Conservation (phyloP, 2,329 filamentous ascomycete genomes). For the Dothistroma pini region DNA sequence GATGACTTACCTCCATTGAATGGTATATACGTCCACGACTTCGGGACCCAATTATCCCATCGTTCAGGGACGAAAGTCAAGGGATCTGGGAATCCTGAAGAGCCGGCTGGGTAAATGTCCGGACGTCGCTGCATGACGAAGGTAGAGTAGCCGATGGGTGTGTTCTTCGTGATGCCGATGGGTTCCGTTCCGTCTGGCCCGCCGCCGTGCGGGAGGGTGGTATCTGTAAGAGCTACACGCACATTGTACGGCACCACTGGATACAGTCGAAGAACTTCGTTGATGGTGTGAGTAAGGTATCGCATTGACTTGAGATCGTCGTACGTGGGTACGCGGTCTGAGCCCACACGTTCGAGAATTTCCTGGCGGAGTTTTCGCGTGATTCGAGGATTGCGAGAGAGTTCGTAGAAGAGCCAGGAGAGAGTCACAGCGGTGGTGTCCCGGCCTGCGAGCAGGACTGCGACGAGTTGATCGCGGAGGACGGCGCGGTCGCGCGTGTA, state of each 20-base stretch:
- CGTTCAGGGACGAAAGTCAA: conserved; percentile 47
- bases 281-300: conserved; percentile 57
- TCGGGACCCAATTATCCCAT: conserved; percentile 50
- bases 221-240: conserved; percentile 45
- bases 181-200: conserved; percentile 45
- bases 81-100: conserved; percentile 38
- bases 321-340: conserved; percentile 61
- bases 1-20: conserved; percentile 41
- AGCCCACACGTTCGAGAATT: conserved; percentile 65
- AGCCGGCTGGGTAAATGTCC: conserved; percentile 47
- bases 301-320: conserved; percentile 82
- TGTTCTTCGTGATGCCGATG: conserved; percentile 42
- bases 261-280: conserved; percentile 47
- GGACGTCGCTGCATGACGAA: conserved; percentile 48
- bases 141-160: conserved; percentile 46
- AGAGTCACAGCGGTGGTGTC: conserved; percentile 84
- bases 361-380: conserved; percentile 68
- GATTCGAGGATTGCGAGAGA: conserved; percentile 65
- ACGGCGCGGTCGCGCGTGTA: conserved; percentile 68
- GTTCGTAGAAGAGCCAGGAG: conserved; percentile 78
- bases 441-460: conserved; percentile 76
- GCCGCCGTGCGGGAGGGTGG: conserved; percentile 48
- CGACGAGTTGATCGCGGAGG: conserved; percentile 79
- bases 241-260: conserved; percentile 51
- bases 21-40: conserved; percentile 48